Evolutionary conservation across 768 basidiomycete genomes (phyloP).

Genomic region (Mrakia gelida): DNA sequence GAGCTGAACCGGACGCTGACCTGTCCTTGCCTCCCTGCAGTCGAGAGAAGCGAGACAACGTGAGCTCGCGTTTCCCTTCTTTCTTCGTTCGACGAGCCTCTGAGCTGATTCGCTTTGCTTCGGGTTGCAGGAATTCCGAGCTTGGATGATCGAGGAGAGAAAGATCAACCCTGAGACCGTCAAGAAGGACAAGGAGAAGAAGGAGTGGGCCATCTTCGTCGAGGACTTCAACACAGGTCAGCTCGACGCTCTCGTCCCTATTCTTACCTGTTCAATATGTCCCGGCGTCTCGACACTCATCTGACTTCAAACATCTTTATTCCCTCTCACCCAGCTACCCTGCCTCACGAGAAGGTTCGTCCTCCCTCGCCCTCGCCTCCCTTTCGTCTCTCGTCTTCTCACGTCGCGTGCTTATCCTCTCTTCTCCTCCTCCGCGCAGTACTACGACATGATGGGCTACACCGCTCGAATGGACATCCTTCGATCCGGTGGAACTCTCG

Average conservation of each 20-base stretch:
- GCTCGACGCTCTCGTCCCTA: slow-evolving; percentile 57
- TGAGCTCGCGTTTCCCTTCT: slow-evolving; percentile 25
- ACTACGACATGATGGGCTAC: slow-evolving; percentile 83
- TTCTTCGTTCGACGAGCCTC: neutral
- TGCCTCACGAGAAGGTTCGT: slow-evolving; percentile 75
- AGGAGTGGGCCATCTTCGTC: slow-evolving; percentile 75
- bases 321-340: slow-evolving; percentile 57
- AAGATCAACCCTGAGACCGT: slow-evolving; percentile 85
- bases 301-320: neutral
- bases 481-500: slow-evolving; percentile 70
- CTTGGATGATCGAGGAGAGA: slow-evolving; percentile 90
- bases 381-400: neutral
- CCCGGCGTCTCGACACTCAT: neutral
- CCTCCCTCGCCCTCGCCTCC: neutral
- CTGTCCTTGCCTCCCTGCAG: slow-evolving; percentile 47
- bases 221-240: slow-evolving; percentile 44
- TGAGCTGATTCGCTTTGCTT: neutral
- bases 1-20: neutral
- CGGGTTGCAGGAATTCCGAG: slow-evolving; percentile 63
- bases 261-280: neutral
- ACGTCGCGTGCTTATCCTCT: neutral
- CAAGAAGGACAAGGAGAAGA: slow-evolving; percentile 76
- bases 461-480: slow-evolving; percentile 78
- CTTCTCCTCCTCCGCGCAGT: slow-evolving; percentile 42
- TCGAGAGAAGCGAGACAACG: slow-evolving; percentile 66